phyloP scores from a whole-genome alignment of 371 early-diverging fungal species.

The Smittium mucronatum region DNA sequence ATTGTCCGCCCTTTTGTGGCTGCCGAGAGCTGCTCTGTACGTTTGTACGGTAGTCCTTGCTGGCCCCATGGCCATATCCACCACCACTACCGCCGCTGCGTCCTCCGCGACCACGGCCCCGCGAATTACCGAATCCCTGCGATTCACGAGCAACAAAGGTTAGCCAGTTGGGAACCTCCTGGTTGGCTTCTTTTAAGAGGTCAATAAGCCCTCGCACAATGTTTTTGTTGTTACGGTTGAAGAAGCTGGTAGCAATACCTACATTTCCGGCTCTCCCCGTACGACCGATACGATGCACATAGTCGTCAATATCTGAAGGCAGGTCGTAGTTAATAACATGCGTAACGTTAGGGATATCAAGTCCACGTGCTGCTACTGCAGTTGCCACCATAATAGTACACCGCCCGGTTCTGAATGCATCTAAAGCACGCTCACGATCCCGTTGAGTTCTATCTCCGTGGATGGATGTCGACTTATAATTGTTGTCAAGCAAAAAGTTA shows the following conservation, averaged over 20 bases:
- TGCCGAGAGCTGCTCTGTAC: not conserved
- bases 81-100: not conserved
- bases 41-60: slow-evolving; percentile 18
- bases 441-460: slow-evolving; percentile 95
- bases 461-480: slow-evolving; percentile 89
- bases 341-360: slow-evolving; percentile 82
- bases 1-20: not conserved
- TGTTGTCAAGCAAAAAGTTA: slow-evolving; percentile 49
- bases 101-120: not conserved
- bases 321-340: slow-evolving; percentile 92
- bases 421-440: slow-evolving; percentile 90
- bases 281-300: slow-evolving; percentile 98
- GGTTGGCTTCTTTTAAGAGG: slow-evolving; percentile 78
- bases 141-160: slow-evolving; percentile 45
- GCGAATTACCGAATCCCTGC: slow-evolving; percentile 25
- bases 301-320: slow-evolving; percentile 87
- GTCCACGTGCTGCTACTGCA: slow-evolving; percentile 98
- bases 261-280: slow-evolving; percentile 97
- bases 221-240: slow-evolving; percentile 86
- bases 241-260: slow-evolving; percentile 94
- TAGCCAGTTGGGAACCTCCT: slow-evolving; percentile 74
- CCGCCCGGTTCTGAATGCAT: slow-evolving; percentile 78
- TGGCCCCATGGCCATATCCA: slow-evolving; percentile 43
- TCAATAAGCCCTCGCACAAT: slow-evolving; percentile 75
- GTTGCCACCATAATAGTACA: slow-evolving; percentile 96